A percentile compares a stretch with the other conserved stretches of the same genome.
phyloP scores from a whole-genome alignment of 495 filamentous ascomycete genomes.

The Amniculicola lignicola region DNA sequence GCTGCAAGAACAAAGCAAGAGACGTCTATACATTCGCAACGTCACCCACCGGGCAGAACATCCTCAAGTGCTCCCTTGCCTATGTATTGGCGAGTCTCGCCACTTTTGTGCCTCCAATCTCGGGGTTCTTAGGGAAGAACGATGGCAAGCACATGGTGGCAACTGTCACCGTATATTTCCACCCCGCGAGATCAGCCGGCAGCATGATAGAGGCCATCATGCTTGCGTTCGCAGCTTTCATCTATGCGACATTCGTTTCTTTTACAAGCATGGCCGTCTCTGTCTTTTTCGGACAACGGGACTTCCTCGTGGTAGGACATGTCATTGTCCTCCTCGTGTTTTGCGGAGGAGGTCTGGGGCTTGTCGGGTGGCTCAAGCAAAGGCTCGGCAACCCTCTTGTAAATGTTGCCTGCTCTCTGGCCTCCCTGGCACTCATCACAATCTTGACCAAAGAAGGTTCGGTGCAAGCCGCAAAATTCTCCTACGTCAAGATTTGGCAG shows the following conservation, averaged over 20 bases:
- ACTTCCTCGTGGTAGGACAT: conserved; percentile 70
- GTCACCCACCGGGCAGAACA: conserved; percentile 64
- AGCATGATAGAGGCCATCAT: conserved; percentile 87
- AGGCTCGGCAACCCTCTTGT: conserved; percentile 79
- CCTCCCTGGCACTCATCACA: conserved; percentile 88
- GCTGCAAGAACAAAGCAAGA: conserved; percentile 3
- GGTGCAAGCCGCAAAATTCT: conserved; percentile 75
- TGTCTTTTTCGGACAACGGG: conserved; percentile 65
- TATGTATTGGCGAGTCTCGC: conserved; percentile 86
- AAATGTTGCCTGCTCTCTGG: conserved; percentile 84
- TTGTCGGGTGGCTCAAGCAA: conserved; percentile 93
- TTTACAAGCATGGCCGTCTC: conserved; percentile 85
- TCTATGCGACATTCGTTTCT: conserved; percentile 77
- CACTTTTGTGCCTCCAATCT: conserved; percentile 75
- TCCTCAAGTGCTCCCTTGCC: conserved; percentile 90
- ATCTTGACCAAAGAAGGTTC: conserved; percentile 89
- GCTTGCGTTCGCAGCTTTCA: conserved; percentile 76
- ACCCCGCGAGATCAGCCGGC: conserved; percentile 85
- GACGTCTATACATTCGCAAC: conserved; percentile 43
- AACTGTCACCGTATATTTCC: conserved; percentile 91
- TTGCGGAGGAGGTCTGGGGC: conserved; percentile 82
- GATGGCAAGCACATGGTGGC: conserved; percentile 97
- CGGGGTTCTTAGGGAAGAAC: conserved; percentile 71
- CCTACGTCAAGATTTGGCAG: conserved; percentile 77
- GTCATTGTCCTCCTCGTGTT: conserved; percentile 79